These are phyloP conservation scores for Mycena rebaudengoi DNA, from an alignment of 768 basidiomycete genomes.

Conservation along the genomic window DNA sequence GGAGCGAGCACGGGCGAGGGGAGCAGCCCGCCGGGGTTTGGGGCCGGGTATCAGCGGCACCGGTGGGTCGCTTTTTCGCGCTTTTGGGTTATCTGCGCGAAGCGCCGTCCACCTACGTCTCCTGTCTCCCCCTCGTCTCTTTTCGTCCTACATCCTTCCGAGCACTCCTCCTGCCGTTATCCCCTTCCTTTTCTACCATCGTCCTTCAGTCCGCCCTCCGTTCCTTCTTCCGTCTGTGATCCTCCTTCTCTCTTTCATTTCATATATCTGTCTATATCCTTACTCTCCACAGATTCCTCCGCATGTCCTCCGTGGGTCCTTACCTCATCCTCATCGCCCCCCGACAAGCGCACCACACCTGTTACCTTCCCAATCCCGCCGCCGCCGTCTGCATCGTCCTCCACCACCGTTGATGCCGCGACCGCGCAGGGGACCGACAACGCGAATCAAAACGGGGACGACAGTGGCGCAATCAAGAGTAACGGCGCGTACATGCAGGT, in stretches of 20 bases:
- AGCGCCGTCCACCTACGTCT: too few relatives aligned
- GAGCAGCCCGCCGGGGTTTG: constrained; percentile 84
- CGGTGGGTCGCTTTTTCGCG: too few relatives aligned
- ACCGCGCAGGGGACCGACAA: background rate
- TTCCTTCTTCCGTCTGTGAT: constrained; percentile 33
- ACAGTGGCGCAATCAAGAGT: too few relatives aligned
- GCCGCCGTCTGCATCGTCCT: constrained; percentile 67
- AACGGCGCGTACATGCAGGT: constrained; percentile 61
- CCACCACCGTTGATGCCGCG: constrained; percentile 65
- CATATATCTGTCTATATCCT: too few relatives aligned
- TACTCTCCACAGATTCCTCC: constrained; percentile 60
- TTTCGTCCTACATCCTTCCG: too few relatives aligned
- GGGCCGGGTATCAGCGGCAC: constrained; percentile 87
- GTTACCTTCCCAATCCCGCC: constrained; percentile 21
- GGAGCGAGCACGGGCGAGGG: constrained; percentile 97
- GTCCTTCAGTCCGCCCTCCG: background rate
- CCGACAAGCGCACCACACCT: constrained; percentile 13
- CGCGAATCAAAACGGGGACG: too few relatives aligned
- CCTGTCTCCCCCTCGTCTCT: too few relatives aligned
- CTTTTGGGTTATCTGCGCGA: too few relatives aligned
- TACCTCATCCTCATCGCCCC: background rate
- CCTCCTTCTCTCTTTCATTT: background rate
- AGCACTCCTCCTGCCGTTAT: too few relatives aligned
- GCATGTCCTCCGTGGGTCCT: constrained; percentile 69
- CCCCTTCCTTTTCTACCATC: background rate